These are phyloP conservation scores for Nymphaea thermarum DNA, from an alignment of 164 flowering plant genomes.

Conservation along the genomic window DNA sequence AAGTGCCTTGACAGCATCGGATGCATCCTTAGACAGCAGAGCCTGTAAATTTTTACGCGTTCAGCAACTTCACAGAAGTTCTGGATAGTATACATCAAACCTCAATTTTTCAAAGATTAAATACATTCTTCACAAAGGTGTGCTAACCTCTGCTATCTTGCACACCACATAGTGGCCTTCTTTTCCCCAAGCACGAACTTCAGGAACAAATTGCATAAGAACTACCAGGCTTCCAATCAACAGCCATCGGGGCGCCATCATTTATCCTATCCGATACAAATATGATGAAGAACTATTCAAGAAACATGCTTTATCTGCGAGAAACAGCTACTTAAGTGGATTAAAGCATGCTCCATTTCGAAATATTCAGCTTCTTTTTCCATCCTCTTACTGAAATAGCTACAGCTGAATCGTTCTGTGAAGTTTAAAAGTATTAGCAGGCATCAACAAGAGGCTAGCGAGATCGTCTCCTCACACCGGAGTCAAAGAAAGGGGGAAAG, in stretches of 20 bases:
- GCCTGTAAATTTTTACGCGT: conserved; percentile 28
- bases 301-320: too few relatives aligned
- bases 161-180: conserved; percentile 82
- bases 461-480: too few relatives aligned
- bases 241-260: not conserved
- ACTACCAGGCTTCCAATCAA: not conserved
- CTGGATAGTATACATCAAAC: not conserved
- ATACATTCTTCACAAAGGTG: not conserved
- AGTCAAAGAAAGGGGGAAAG: too few relatives aligned
- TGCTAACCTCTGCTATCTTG: conserved; percentile 80
- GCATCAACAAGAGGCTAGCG: too few relatives aligned
- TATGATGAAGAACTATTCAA: too few relatives aligned
- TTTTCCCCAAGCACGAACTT: conserved; percentile 72
- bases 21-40: conserved; percentile 49
- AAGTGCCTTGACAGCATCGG: conserved; percentile 47
- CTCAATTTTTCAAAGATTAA: not conserved
- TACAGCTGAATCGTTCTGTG: too few relatives aligned
- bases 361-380: too few relatives aligned
- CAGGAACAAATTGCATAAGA: conserved; percentile 18
- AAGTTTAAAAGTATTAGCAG: too few relatives aligned
- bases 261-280: not conserved
- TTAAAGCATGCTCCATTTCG: too few relatives aligned
- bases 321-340: too few relatives aligned
- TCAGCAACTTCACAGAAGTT: not conserved
- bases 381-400: too few relatives aligned